phyloP scores from a whole-genome alignment of 2,329 filamentous ascomycete species.

The Claviceps sp. region DNA sequence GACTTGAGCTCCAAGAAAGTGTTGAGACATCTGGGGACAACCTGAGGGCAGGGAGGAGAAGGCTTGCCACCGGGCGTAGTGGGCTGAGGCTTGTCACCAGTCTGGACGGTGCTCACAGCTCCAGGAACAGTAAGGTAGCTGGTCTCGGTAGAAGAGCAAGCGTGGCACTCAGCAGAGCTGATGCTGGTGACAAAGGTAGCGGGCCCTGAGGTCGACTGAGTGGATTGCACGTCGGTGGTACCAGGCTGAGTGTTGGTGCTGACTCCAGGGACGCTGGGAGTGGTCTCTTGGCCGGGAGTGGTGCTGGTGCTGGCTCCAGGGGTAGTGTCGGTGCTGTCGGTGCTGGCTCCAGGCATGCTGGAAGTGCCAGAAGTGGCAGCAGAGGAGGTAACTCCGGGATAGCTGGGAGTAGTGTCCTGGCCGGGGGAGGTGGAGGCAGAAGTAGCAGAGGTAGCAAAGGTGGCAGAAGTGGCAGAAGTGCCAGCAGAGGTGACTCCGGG shows the following conservation, averaged over 20 bases:
- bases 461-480: not conserved
- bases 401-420: slow-evolving; percentile 8
- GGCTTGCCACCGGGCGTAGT: slow-evolving; percentile 8
- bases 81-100: slow-evolving; percentile 6
- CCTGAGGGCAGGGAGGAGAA: slow-evolving; percentile 42
- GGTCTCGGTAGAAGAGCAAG: no score
- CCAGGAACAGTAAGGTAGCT: no score
- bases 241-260: no score
- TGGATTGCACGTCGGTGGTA: no score
- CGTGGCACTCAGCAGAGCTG: no score
- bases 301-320: no score
- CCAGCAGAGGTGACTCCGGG: slow-evolving; percentile 5
- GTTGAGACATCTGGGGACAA: slow-evolving; percentile 82
- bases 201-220: no score
- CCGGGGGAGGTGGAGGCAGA: slow-evolving; percentile 3
- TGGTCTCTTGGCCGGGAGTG: not conserved
- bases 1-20: slow-evolving; percentile 63
- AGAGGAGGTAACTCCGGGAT: slow-evolving; percentile 5
- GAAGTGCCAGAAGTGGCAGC: not conserved
- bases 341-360: not conserved
- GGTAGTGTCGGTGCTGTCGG: no score
- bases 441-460: not conserved
- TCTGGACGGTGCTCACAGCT: slow-evolving; percentile 5
- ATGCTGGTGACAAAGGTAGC: no score
- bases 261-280: not conserved